Base-by-base conservation (phyloP, 345 rosid species). In the Dipteronia dyeriana region DNA sequence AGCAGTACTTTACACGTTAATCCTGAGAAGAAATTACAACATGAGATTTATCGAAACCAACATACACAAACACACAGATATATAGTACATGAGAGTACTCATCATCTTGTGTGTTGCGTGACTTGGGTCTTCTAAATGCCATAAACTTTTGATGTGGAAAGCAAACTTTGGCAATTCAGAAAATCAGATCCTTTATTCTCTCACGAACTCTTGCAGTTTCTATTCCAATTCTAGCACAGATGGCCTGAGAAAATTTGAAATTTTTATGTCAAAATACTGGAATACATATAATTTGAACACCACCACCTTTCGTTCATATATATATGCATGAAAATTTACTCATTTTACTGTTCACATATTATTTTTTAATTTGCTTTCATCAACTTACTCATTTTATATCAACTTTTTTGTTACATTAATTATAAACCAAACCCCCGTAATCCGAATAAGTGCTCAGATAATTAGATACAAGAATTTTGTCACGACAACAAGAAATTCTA, bases 191-290 rank as follows among this genome's bases (percentile, higher is more conserved):
- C 12, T 59, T 67, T 17, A 78, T 60, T 71, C 81, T 78, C 73
- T 82, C 67, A 61, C 69, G 45, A 2, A 78, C 68, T 60, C 81
- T 69, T 1, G 84, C 25, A 34, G 81, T 82, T 45, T 82, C 84
- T 26, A 82, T 34, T 0, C 84, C 84, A 6, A 82, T 81, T 22
- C 84, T 75, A 7, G 76, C 49, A 59, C 60, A 74, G 23, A 78
- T 64, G 19, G 68, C 81, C 84, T 81, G 62, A 12, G 41, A 22
- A 31, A 31, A 64, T 29, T 19, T 14, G 5, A 31, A 26, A 29
- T 14, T 10, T 7, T 60, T 2, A 22, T 20, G 64, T 60, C 31
- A 60, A 60, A 22, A 22, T 9, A 19, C 12, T 9, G 13, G 23
- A 56, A 66, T 47, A 2, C 20, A 29, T 14, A n/a, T 45, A 45